Conservation (phyloP, 768 basidiomycete genomes). For the Psilocybe sp. region DNA sequence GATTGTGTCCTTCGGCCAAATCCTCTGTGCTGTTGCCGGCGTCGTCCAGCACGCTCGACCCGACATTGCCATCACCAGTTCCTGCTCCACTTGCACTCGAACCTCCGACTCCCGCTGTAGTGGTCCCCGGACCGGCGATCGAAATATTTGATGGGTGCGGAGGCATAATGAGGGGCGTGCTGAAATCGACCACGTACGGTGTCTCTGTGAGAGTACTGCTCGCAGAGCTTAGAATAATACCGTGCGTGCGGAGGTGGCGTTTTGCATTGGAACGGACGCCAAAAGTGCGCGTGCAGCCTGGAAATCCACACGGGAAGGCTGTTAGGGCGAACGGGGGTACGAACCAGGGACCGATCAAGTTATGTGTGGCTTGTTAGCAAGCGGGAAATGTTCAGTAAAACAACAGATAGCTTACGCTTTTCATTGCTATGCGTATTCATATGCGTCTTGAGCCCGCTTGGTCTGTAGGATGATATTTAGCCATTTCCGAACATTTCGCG, state of each 20-base stretch:
- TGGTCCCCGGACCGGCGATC: neutral
- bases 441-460: conserved; percentile 54
- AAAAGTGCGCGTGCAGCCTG: conserved; percentile 64
- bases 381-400: neutral
- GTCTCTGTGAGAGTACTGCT: conserved; percentile 5
- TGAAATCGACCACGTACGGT: conserved; percentile 37
- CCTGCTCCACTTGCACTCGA: neutral
- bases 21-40: no score
- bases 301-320: conserved; percentile 55
- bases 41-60: no score
- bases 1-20: no score
- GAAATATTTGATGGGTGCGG: conserved; percentile 6
- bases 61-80: neutral
- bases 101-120: neutral
- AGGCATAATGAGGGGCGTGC: conserved; percentile 31
- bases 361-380: neutral
- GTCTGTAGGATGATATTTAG: conserved; percentile 25
- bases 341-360: conserved; percentile 1
- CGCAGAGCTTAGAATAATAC: conserved; percentile 32
- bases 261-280: conserved; percentile 81
- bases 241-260: conserved; percentile 76
- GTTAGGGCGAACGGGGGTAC: neutral
- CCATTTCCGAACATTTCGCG: neutral
- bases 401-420: conserved; percentile 39
- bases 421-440: conserved; percentile 56